Conservation (phyloP, 2,329 filamentous ascomycete genomes). For the Diaporthe sp. region DNA sequence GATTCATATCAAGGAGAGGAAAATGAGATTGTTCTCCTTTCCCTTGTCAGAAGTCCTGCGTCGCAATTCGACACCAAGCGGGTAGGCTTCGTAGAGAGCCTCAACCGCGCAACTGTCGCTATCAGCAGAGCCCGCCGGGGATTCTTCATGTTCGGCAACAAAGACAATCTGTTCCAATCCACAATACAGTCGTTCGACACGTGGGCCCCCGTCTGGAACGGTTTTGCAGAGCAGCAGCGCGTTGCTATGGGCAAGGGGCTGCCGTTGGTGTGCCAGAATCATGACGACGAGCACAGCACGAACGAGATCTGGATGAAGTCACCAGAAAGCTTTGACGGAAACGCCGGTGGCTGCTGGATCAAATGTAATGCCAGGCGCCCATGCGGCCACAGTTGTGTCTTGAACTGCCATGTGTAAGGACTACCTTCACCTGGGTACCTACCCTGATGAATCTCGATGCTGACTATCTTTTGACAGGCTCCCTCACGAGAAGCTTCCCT, state of each 20-base stretch:
- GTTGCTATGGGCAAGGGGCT: slow-evolving; percentile 56
- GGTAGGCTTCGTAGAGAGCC: slow-evolving; percentile 81
- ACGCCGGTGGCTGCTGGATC: slow-evolving; percentile 65
- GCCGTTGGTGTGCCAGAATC: slow-evolving; percentile 73
- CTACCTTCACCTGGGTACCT: slow-evolving; percentile 39
- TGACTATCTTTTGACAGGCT: slow-evolving; percentile 28
- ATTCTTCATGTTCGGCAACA: slow-evolving; percentile 88
- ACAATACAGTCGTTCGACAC: slow-evolving; percentile 52
- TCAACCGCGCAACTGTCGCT: slow-evolving; percentile 70
- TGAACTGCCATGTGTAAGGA: slow-evolving; percentile 67
- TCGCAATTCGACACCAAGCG: slow-evolving; percentile 43
- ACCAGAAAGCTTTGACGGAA: slow-evolving; percentile 61
- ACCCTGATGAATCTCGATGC: background rate
- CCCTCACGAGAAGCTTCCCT: slow-evolving; percentile 42
- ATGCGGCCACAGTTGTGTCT: slow-evolving; percentile 66
- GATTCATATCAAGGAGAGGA: slow-evolving; percentile 94
- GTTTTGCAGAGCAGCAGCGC: slow-evolving; percentile 56
- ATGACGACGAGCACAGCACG: slow-evolving; percentile 52
- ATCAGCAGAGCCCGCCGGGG: slow-evolving; percentile 80
- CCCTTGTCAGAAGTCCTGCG: slow-evolving; percentile 79
- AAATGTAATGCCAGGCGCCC: slow-evolving; percentile 56
- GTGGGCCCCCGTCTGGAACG: slow-evolving; percentile 64
- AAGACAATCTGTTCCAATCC: slow-evolving; percentile 62
- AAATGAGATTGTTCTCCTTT: slow-evolving; percentile 85
- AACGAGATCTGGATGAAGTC: slow-evolving; percentile 62